phyloP scores from a whole-genome alignment of 169 alveolate species.

The Plasmodium yoelii region DNA sequence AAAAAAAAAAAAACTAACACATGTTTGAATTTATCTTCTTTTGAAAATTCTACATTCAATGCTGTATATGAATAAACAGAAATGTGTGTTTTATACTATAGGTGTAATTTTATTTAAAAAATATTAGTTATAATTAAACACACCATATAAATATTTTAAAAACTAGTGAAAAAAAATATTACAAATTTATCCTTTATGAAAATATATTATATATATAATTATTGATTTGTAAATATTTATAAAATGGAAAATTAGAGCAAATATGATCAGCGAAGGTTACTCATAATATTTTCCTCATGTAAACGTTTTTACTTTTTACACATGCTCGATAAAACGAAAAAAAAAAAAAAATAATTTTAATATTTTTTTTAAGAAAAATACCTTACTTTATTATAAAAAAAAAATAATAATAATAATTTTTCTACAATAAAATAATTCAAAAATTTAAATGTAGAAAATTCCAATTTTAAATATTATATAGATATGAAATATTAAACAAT shows the following conservation, averaged over 20 bases:
- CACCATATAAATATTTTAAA: constrained; percentile 10
- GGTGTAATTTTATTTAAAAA: constrained; percentile 2
- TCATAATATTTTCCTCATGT: constrained; percentile 38
- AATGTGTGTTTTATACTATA: neutral
- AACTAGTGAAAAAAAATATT: neutral
- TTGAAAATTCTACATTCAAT: neutral
- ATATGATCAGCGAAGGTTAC: constrained; percentile 33
- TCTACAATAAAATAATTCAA: neutral
- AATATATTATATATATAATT: neutral
- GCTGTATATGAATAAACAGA: neutral
- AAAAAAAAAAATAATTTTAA: constrained; percentile 18
- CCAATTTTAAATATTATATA: neutral
- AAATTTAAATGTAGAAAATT: neutral
- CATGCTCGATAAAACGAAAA: constrained; percentile 18
- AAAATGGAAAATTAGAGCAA: constrained; percentile 29
- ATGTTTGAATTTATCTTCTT: neutral
- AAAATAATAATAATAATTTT: neutral
- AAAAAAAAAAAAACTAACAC: constrained; percentile 6
- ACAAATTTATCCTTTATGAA: neutral
- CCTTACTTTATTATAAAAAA: constrained; percentile 1
- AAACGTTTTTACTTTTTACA: constrained; percentile 21
- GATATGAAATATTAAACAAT: neutral
- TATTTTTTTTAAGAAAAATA: constrained; percentile 1
- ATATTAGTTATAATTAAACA: constrained; percentile 4
- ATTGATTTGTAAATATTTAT: neutral